These are phyloP conservation scores for Amaranthus palmeri DNA, from an alignment of 148 eudicot species.

Conservation along the genomic window DNA sequence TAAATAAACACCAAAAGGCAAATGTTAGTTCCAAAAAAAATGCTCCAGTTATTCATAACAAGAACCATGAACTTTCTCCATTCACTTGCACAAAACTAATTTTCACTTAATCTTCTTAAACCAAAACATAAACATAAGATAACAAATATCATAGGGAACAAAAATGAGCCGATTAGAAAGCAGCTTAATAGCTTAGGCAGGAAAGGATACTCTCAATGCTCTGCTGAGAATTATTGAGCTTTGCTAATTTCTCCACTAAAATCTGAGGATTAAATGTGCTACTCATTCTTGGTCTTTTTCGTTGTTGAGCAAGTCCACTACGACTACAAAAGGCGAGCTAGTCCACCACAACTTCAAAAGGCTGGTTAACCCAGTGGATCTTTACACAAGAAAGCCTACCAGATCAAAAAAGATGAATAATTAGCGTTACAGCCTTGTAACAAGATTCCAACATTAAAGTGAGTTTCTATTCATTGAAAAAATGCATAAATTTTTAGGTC, in stretches of 20 bases:
- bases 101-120: too few relatives aligned
- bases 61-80: too few relatives aligned
- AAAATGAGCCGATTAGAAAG: too few relatives aligned
- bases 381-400: constrained; percentile 20
- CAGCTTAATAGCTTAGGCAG: neutral
- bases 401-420: neutral
- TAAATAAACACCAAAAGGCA: too few relatives aligned
- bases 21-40: too few relatives aligned
- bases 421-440: neutral
- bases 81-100: too few relatives aligned
- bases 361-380: constrained; percentile 17
- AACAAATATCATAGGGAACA: too few relatives aligned
- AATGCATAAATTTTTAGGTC: too few relatives aligned
- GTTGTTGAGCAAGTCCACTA: constrained; percentile 22
- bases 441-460: neutral
- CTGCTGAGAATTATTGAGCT: constrained; percentile 83
- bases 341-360: constrained; percentile 4
- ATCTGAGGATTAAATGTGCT: constrained; percentile 83
- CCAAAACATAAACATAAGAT: too few relatives aligned
- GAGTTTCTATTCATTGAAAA: too few relatives aligned
- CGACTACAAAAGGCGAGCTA: constrained; percentile 6
- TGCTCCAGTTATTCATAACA: too few relatives aligned
- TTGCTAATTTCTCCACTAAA: constrained; percentile 67
- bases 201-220: constrained; percentile 96
- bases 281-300: constrained; percentile 45